A percentile compares a stretch with the other conserved stretches of the same genome.
Evolutionary conservation across 139 green algal species (phyloP).

Genomic region (Chlamydomonas eustigma): DNA sequence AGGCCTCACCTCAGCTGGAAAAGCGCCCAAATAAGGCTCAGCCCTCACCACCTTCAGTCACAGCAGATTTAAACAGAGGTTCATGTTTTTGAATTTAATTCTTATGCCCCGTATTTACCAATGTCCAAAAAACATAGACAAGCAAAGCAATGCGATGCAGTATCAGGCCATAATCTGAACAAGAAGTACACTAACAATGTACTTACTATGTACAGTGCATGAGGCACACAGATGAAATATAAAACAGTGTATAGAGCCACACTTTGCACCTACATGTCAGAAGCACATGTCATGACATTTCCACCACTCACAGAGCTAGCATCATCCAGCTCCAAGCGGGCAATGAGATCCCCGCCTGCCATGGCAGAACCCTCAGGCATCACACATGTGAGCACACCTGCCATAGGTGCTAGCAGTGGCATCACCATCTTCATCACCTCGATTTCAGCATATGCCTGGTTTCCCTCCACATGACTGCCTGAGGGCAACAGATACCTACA

Average conservation of each 20-base stretch:
- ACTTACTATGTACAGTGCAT: too few species aligned
- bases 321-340: slow-evolving; percentile 61
- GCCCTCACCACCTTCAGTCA: slow-evolving; percentile 24
- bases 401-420: slow-evolving; percentile 68
- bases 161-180: too few species aligned
- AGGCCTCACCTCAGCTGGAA: slow-evolving; percentile 70
- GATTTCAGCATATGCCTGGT: slow-evolving; percentile 57
- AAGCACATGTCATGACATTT: neutral
- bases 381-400: slow-evolving; percentile 63
- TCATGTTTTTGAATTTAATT: too few species aligned
- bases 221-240: too few species aligned
- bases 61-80: too few species aligned
- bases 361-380: slow-evolving; percentile 75
- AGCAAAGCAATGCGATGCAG: too few species aligned
- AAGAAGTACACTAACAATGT: too few species aligned
- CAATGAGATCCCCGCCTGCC: slow-evolving; percentile 74
- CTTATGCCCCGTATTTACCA: too few species aligned
- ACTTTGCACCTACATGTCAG: neutral
- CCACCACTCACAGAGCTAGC: neutral
- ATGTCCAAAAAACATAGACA: too few species aligned
- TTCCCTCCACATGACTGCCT: slow-evolving; percentile 55
- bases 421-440: slow-evolving; percentile 84
- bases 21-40: slow-evolving; percentile 50
- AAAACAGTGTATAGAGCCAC: too few species aligned
- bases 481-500: slow-evolving; percentile 73